Evolutionary conservation across 2,329 filamentous ascomycete genomes (phyloP).

Genomic region (Penicillium fuscoglaucum): DNA sequence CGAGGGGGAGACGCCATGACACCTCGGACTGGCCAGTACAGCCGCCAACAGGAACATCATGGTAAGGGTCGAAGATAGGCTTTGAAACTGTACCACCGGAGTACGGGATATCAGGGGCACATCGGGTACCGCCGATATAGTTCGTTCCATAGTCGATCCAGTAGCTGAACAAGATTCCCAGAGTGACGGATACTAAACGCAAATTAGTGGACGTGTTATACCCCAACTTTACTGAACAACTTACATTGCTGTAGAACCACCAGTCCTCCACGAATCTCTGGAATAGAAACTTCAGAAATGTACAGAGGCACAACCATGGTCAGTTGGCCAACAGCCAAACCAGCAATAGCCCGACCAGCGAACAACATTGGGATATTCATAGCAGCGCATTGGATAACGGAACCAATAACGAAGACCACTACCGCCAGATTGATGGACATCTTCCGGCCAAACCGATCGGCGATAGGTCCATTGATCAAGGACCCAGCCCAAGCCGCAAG

Average conservation of each 20-base stretch:
- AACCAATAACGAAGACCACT: slow-evolving; percentile 54
- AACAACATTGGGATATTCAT: slow-evolving; percentile 45
- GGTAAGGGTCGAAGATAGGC: slow-evolving; percentile 45
- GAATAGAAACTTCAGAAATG: slow-evolving; percentile 53
- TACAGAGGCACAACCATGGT: slow-evolving; percentile 55
- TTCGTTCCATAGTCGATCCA: slow-evolving; percentile 49
- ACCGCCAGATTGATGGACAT: slow-evolving; percentile 54
- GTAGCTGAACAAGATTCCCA: slow-evolving; percentile 41
- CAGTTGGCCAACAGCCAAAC: slow-evolving; percentile 46
- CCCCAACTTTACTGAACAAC: background rate
- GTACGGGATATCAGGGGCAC: slow-evolving; percentile 51
- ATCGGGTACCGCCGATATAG: slow-evolving; percentile 48
- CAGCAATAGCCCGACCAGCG: slow-evolving; percentile 49
- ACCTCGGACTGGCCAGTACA: slow-evolving; percentile 52
- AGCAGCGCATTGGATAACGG: slow-evolving; percentile 49
- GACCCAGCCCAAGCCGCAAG: slow-evolving; percentile 54
- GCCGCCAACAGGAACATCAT: slow-evolving; percentile 46
- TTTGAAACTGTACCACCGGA: slow-evolving; percentile 44
- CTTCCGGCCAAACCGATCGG: slow-evolving; percentile 55
- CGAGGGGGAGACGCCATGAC: slow-evolving; percentile 50
- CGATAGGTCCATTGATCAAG: slow-evolving; percentile 49
- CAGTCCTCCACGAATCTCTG: slow-evolving; percentile 40
- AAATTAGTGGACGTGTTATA: slow-evolving; percentile 15
- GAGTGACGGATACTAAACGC: slow-evolving; percentile 46
- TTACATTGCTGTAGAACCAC: slow-evolving; percentile 43